Evolutionary conservation across 164 flowering plant species (phyloP), one percentile per base, ranked within the genome.

Genomic region (Chimonanthus praecox): DNA sequence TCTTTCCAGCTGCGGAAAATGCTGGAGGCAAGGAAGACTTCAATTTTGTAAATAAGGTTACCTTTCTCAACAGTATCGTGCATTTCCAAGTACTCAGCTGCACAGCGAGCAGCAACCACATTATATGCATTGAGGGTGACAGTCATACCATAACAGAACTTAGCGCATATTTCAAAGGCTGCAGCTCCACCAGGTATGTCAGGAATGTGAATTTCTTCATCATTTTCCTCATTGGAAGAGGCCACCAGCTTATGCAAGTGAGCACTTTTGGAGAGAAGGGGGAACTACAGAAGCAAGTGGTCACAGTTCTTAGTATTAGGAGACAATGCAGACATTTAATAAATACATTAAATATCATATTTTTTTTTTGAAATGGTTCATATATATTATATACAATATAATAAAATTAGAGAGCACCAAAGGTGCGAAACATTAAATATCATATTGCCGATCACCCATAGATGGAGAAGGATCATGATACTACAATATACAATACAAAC

Each of bases 11-110:
- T 86, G 51, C 94, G 83, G 64, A 93, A 88, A 61, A 95, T 83
- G 84, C 91, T 87, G 10, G 97, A 86, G 79, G 75, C 87, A 9
- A 93, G 87, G 81, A 93, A 95, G 54, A 92, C 91, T 58, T 93
- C 97, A 50, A 94, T 82, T 78, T 92, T 91, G 87, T 86, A 90
- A 20, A 85, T 79, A 48, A 95, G 88, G 78, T 95, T 95, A 64
- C 98, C 98, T 79, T 92, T 94, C 77, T 94, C 98, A n/a, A 89
- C 50, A 5, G 79, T 73, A 77, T 95, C 99, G 33, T 92, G 82
- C 99, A 95, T 95, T 72, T 84, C 99, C 1, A 95, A 85, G 80
- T 87, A 93, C 77, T 95, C 97, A 44, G 99, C 96, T 0, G 97
- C 98, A 79, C 99, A 93, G 6, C 91, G 91, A 67, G 86, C 84